These are phyloP conservation scores for Vitis hybrid DNA, from an alignment of 177 flowering plant species.

Conservation along the genomic window DNA sequence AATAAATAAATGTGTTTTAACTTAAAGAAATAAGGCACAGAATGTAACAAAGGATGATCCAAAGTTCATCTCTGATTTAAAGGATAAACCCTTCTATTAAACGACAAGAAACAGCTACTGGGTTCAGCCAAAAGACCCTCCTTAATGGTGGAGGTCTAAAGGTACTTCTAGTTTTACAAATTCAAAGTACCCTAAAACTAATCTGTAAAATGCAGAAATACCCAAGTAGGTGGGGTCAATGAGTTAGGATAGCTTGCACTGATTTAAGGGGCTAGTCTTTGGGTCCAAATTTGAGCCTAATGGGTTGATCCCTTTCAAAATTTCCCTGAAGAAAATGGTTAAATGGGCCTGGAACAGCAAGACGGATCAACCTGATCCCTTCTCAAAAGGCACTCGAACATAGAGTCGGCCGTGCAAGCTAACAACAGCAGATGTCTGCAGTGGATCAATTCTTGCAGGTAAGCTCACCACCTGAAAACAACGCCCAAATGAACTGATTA, in stretches of 20 bases:
- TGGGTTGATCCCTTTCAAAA: neutral
- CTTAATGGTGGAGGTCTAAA: neutral
- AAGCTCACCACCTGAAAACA: conserved; percentile 50
- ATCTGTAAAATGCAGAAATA: neutral
- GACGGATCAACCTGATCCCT: conserved; percentile 11
- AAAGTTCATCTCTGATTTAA: too few species aligned
- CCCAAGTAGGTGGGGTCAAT: neutral
- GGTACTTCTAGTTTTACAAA: neutral
- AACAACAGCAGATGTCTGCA: conserved; percentile 60
- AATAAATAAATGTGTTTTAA: too few species aligned
- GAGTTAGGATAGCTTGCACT: neutral
- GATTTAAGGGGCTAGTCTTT: neutral
- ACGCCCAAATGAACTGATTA: neutral
- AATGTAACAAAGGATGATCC: too few species aligned
- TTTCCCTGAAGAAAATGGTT: neutral
- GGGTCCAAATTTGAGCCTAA: neutral
- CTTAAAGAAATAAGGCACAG: too few species aligned
- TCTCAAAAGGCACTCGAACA: conserved; percentile 57
- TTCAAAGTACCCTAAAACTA: neutral
- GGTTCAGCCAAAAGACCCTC: too few species aligned
- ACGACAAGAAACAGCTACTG: too few species aligned
- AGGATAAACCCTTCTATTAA: too few species aligned
- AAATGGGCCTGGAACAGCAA: neutral
- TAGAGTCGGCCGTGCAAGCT: conserved; percentile 57
- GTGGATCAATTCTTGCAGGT: conserved; percentile 62